These are phyloP conservation scores for Aspergillus pseudoglaucus DNA, from an alignment of 2,329 filamentous ascomycete species.

Conservation along the genomic window DNA sequence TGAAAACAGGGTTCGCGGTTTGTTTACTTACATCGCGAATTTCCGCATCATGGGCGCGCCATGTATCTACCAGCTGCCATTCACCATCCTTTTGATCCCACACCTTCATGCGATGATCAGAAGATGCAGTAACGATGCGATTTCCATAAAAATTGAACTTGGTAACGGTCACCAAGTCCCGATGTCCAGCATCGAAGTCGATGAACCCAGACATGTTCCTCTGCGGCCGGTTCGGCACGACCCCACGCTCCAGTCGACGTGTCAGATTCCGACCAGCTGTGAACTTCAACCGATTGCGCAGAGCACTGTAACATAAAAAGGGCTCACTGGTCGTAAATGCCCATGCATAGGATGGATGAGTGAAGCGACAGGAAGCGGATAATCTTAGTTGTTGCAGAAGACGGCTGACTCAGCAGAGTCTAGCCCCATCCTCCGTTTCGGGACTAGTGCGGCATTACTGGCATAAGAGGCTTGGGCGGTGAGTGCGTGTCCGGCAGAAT, in stretches of 20 bases:
- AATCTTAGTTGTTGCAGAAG: not conserved
- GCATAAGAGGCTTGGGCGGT: not conserved
- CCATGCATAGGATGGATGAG: not conserved
- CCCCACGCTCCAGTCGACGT: not conserved
- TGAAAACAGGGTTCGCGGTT: not conserved
- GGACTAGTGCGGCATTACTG: not conserved
- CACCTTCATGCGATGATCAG: constrained; percentile 87
- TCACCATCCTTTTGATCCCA: constrained; percentile 71
- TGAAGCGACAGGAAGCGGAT: not conserved
- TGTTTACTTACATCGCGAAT: constrained; percentile 65
- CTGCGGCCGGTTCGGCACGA: constrained; percentile 17
- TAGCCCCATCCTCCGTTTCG: not conserved
- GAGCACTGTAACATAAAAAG: no score
- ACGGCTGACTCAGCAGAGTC: not conserved
- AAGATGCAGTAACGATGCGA: constrained; percentile 82
- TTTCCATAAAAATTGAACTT: constrained; percentile 91
- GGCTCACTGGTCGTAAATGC: not conserved
- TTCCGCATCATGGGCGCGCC: constrained; percentile 84
- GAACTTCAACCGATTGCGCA: no score
- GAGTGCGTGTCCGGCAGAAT: not conserved
- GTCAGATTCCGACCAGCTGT: not conserved
- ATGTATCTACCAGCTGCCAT: constrained; percentile 79
- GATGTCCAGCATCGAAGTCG: constrained; percentile 42
- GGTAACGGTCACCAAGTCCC: constrained; percentile 70
- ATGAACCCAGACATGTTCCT: constrained; percentile 31